These are phyloP conservation scores for Aspergillus phoenicis DNA, from an alignment of 2,329 filamentous ascomycete genomes.

Conservation along the genomic window DNA sequence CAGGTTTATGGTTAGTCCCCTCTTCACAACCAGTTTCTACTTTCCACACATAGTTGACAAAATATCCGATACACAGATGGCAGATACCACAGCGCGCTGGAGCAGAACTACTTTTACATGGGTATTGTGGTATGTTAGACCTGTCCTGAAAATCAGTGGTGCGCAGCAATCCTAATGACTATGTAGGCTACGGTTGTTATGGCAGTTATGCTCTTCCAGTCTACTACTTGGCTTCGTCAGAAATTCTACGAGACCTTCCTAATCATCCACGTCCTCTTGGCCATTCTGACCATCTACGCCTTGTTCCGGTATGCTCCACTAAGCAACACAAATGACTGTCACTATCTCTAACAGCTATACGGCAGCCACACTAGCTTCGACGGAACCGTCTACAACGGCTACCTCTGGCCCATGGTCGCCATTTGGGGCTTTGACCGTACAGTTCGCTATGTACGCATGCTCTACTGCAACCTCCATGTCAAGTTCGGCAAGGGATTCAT, in stretches of 20 bases:
- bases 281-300: constrained; percentile 43
- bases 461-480: constrained; percentile 45
- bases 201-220: constrained; percentile 6
- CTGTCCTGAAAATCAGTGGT: too few relatives aligned
- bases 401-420: constrained; percentile 51
- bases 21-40: too few relatives aligned
- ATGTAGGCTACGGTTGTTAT: constrained; percentile 4
- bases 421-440: constrained; percentile 53
- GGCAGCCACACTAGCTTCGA: constrained; percentile 50
- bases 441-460: constrained; percentile 29
- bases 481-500: background rate
- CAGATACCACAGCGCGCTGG: background rate
- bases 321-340: background rate
- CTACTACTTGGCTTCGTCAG: constrained; percentile 8
- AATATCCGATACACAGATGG: background rate
- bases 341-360: background rate
- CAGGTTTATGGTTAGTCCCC: constrained; percentile 14
- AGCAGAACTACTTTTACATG: constrained; percentile 15
- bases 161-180: background rate
- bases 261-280: constrained; percentile 41
- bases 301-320: constrained; percentile 34
- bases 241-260: constrained; percentile 48
- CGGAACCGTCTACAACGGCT: constrained; percentile 48
- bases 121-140: constrained; percentile 27
- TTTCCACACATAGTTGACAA: too few relatives aligned